A percentile compares a stretch with the other conserved stretches of the same genome.
These are phyloP conservation scores for Neofusicoccum kwambonambiense DNA, from an alignment of 2,329 filamentous ascomycete species.

Conservation along the genomic window DNA sequence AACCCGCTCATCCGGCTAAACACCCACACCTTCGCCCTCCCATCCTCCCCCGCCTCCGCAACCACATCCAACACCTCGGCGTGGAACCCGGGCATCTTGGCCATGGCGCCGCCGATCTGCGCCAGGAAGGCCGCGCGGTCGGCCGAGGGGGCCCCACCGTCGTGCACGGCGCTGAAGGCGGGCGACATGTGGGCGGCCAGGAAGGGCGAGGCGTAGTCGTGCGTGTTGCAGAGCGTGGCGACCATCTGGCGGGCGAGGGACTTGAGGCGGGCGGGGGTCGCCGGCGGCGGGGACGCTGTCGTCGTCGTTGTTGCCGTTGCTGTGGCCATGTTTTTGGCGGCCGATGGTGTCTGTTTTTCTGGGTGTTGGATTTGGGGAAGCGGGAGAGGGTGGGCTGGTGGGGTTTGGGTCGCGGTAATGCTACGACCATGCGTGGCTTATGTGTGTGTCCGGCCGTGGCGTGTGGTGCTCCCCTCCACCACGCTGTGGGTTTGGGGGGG, in stretches of 20 bases:
- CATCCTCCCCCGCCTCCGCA: neutral
- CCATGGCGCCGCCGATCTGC: neutral
- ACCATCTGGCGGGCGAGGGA: neutral
- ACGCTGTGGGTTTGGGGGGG: too few species aligned
- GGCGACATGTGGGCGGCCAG: neutral
- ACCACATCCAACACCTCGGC: neutral
- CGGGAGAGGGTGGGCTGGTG: too few species aligned
- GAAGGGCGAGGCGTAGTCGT: neutral
- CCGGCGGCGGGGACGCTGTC: too few species aligned
- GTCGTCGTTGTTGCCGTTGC: too few species aligned
- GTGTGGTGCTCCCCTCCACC: too few species aligned
- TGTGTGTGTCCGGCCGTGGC: too few species aligned
- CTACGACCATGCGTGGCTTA: too few species aligned
- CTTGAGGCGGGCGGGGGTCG: too few species aligned
- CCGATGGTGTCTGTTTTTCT: too few species aligned
- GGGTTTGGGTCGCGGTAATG: too few species aligned
- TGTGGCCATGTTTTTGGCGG: too few species aligned
- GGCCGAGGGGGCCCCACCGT: neutral
- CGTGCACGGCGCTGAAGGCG: neutral
- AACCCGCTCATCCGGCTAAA: conserved; percentile 3
- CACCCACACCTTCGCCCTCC: neutral
- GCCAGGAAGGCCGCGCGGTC: neutral
- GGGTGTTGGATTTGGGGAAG: too few species aligned
- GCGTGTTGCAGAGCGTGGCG: neutral
- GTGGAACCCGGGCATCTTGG: neutral